Conservation (phyloP, 371 early-diverging fungal species). For the Lichtheimia hyalospora region DNA sequence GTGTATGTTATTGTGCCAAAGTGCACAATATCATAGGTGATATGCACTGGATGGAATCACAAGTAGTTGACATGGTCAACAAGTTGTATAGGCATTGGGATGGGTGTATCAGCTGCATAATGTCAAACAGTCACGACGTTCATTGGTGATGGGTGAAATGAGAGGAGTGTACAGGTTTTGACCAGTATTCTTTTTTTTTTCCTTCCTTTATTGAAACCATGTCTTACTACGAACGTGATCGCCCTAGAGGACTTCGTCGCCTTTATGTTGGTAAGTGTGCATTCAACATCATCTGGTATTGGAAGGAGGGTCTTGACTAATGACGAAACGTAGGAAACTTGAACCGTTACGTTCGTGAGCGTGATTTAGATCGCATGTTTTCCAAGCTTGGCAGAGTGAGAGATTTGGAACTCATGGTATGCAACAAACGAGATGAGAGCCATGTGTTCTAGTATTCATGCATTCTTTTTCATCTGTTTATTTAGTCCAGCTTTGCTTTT, state of each 20-base stretch:
- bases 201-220: constrained; percentile 4
- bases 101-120: too few species aligned
- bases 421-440: not conserved
- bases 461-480: not conserved
- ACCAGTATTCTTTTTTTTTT: not conserved
- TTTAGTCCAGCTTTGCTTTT: constrained; percentile 10
- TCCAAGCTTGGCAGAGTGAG: constrained; percentile 21
- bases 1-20: too few species aligned
- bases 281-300: too few species aligned
- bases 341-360: constrained; percentile 37
- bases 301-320: not conserved
- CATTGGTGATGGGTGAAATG: too few species aligned
- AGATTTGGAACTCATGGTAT: constrained; percentile 16
- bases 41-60: too few species aligned
- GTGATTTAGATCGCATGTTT: constrained; percentile 39
- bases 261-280: constrained; percentile 40
- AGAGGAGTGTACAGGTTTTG: too few species aligned
- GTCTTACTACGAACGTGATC: constrained; percentile 19
- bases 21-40: too few species aligned
- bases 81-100: too few species aligned
- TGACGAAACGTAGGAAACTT: constrained; percentile 26
- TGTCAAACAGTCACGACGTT: too few species aligned
- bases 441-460: not conserved
- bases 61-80: too few species aligned
- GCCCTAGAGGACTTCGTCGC: constrained; percentile 27